Evolutionary conservation across 805 yeast species (phyloP).

Genomic region (Kluyveromyces lactis): DNA sequence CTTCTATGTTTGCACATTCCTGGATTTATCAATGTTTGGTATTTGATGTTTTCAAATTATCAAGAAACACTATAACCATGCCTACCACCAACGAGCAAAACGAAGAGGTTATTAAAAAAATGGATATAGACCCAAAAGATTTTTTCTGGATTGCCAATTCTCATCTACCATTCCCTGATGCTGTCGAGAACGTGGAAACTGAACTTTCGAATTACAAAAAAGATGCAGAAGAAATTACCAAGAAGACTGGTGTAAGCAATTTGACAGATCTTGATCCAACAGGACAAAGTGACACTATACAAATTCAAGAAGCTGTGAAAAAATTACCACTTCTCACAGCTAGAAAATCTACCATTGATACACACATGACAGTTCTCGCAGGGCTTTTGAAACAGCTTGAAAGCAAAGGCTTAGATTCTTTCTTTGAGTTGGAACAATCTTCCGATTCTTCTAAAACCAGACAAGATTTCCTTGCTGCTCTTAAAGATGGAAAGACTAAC

Average conservation of each 20-base stretch:
- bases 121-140: slow-evolving; percentile 89
- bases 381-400: slow-evolving; percentile 75
- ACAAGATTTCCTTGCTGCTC: slow-evolving; percentile 50
- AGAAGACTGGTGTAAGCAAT: slow-evolving; percentile 59
- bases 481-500: slow-evolving; percentile 43
- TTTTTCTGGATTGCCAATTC: slow-evolving; percentile 85
- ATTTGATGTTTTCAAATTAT: slow-evolving; percentile 78
- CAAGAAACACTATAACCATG: slow-evolving; percentile 73
- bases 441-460: slow-evolving; percentile 43
- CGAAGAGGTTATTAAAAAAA: slow-evolving; percentile 41
- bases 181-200: slow-evolving; percentile 91
- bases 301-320: slow-evolving; percentile 79
- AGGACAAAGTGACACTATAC: slow-evolving; percentile 46
- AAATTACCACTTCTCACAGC: slow-evolving; percentile 89
- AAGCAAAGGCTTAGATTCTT: slow-evolving; percentile 78
- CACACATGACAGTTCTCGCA: slow-evolving; percentile 94
- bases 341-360: slow-evolving; percentile 79
- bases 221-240: slow-evolving; percentile 82
- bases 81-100: slow-evolving; percentile 32
- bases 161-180: slow-evolving; percentile 92
- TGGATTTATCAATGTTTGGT: slow-evolving; percentile 98
- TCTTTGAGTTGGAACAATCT: slow-evolving; percentile 89
- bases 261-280: slow-evolving; percentile 63
- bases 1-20: slow-evolving; percentile 92
- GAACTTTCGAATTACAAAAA: slow-evolving; percentile 74